Evolutionary conservation across 2,329 filamentous ascomycete genomes (phyloP), one percentile per base, ranked within the genome.

Genomic region (Aspergillus glaucus): DNA sequence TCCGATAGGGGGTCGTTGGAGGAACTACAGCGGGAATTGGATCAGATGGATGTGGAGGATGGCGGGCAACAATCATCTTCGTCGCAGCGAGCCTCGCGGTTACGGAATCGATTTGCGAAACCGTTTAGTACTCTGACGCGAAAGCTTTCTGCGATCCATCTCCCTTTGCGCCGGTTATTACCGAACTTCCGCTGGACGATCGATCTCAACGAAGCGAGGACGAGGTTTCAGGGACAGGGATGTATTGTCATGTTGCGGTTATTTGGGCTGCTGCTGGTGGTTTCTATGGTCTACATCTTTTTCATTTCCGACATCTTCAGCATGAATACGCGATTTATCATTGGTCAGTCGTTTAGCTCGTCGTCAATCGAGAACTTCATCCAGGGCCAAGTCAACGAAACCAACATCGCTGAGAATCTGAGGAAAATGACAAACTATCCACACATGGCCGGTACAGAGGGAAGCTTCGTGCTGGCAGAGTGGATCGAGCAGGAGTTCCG

Each of bases 381-480:
- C 22, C 83, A 93, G 66, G 76, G 78, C 44, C 82, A 82, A 58
- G 80, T 95, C 55, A 85, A 94, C 61, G 75, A 81, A 47, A 76
- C 77, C 50, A 77, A 79, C 45, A 86, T 93, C 65, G 79, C 82
- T 54, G 84, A 87, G 37, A 87, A 87, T 50, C 72, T 95, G 51
- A 75, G 80, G 60, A 86, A 91, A 62, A 82, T 92, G 54, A 92
- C 89, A 4, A 80, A 80, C 48, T 95, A 88, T 64, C 87, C 93
- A 53, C 93, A 97, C 68, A 78, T 97, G 53, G 93, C 89, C 2
- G 93, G 93, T n/a, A 95, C 90, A 3, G 86, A 95, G 71, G 93
- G 93, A 43, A 92, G 94, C 71, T 90, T 86, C 60, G 87, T 86
- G 42, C 77, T 95, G 47, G 92, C 88, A 6, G 80, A 88, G 72